Evolutionary conservation across 345 rosid genomes (phyloP).

Genomic region (Citrus glauca): DNA sequence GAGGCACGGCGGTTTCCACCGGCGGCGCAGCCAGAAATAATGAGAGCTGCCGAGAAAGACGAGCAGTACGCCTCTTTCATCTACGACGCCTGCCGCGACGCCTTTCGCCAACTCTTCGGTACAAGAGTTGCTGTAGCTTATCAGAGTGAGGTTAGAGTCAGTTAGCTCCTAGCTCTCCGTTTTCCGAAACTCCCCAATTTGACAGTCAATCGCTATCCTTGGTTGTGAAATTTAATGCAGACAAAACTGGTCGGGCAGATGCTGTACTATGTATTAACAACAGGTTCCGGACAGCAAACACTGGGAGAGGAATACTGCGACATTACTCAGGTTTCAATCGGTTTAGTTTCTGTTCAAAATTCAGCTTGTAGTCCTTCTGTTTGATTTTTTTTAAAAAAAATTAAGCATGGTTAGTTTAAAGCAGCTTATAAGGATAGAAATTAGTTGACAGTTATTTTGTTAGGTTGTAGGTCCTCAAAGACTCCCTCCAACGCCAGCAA

Average conservation of each 20-base stretch:
- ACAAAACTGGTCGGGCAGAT: slow-evolving; percentile 83
- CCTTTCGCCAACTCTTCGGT: slow-evolving; percentile 85
- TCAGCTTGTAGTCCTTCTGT: too few relatives aligned
- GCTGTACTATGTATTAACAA: slow-evolving; percentile 85
- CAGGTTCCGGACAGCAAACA: slow-evolving; percentile 94
- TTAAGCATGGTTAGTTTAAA: not conserved
- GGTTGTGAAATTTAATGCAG: slow-evolving; percentile 28
- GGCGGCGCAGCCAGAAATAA: slow-evolving; percentile 90
- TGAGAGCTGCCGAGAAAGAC: slow-evolving; percentile 99
- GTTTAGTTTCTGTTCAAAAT: too few relatives aligned
- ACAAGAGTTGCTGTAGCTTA: slow-evolving; percentile 82
- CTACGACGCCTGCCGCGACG: slow-evolving; percentile 94
- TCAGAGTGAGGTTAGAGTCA: slow-evolving; percentile 71
- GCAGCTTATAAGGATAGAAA: not conserved
- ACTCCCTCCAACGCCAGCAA: slow-evolving; percentile 93
- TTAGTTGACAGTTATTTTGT: slow-evolving; percentile 6
- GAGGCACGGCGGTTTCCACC: slow-evolving; percentile 49
- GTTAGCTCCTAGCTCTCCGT: not conserved
- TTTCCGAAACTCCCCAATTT: too few relatives aligned
- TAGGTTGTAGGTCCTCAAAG: slow-evolving; percentile 79
- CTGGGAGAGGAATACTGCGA: slow-evolving; percentile 97
- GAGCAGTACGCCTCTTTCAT: slow-evolving; percentile 91
- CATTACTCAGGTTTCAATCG: slow-evolving; percentile 65
- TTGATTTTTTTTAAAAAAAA: too few relatives aligned
- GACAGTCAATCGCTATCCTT: not conserved